These are phyloP conservation scores for Westerdykella aurantiaca DNA, from an alignment of 2,329 filamentous ascomycete genomes.

Conservation along the genomic window DNA sequence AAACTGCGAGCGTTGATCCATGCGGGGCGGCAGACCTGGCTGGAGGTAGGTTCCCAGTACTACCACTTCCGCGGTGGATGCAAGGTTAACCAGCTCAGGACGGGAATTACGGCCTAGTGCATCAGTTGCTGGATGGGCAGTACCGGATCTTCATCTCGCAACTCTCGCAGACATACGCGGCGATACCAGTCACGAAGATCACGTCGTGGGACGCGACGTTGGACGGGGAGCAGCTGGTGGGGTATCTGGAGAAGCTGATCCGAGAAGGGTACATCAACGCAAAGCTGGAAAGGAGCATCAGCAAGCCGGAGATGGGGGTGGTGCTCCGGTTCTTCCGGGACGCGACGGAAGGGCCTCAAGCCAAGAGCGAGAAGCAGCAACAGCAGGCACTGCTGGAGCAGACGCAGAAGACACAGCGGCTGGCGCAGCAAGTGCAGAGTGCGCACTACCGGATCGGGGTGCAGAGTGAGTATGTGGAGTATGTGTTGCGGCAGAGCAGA, in stretches of 20 bases:
- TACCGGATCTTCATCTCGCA: conserved; percentile 69
- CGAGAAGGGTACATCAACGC: conserved; percentile 47
- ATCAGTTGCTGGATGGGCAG: conserved; percentile 64
- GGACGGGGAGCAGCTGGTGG: conserved; percentile 44
- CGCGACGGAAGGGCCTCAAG: conserved; percentile 32
- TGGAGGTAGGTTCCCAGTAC: conserved; percentile 40
- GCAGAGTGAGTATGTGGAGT: conserved; percentile 55
- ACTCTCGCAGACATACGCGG: conserved; percentile 66
- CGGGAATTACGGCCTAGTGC: conserved; percentile 65
- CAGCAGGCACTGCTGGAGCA: conserved; percentile 45
- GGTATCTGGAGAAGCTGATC: conserved; percentile 52
- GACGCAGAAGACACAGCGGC: conserved; percentile 45
- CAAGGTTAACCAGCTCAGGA: conserved; percentile 45
- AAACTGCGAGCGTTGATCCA: conserved; percentile 61
- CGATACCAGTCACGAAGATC: conserved; percentile 53
- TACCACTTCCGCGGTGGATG: not conserved
- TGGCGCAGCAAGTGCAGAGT: conserved; percentile 49
- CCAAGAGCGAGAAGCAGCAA: conserved; percentile 38
- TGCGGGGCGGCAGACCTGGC: conserved; percentile 55
- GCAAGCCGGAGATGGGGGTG: conserved; percentile 34
- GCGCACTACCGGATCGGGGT: conserved; percentile 53
- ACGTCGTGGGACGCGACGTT: conserved; percentile 14
- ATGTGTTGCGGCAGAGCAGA: conserved; percentile 45
- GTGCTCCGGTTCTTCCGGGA: conserved; percentile 51
- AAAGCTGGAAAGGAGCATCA: conserved; percentile 40